A percentile compares a stretch with the other conserved stretches of the same genome.
Evolutionary conservation across 257 asterid species (phyloP).

Genomic region (Nicotiana otophora): DNA sequence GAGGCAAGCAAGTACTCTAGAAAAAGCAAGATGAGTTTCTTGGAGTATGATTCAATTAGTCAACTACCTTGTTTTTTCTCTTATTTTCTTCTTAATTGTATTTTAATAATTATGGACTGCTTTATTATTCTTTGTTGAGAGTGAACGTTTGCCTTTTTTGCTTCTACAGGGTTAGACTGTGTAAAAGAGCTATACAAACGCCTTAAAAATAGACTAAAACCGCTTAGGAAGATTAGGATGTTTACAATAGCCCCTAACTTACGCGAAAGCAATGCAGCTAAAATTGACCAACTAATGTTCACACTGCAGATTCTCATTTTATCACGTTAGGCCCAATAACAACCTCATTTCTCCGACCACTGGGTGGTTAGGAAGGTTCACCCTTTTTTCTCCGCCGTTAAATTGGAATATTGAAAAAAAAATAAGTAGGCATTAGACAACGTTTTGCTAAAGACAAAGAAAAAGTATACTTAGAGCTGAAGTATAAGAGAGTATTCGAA

Average conservation of each 20-base stretch:
- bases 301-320: background rate
- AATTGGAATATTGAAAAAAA: background rate
- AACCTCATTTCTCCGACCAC: background rate
- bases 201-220: background rate
- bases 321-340: background rate
- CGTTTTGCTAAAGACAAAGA: background rate
- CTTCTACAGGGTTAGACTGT: background rate
- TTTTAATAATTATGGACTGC: too few species aligned
- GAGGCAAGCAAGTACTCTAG: too few species aligned
- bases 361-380: background rate
- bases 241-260: background rate
- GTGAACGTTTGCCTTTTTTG: background rate
- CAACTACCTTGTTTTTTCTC: background rate
- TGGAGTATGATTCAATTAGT: background rate
- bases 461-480: background rate
- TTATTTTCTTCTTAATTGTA: background rate
- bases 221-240: background rate
- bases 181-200: background rate
- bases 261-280: background rate
- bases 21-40: background rate
- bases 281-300: background rate
- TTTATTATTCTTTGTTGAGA: background rate
- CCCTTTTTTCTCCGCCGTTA: conserved; percentile 11
- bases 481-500: background rate
- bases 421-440: background rate